These are phyloP conservation scores for Serendipita vermifera DNA, from an alignment of 768 basidiomycete genomes.

Conservation along the genomic window DNA sequence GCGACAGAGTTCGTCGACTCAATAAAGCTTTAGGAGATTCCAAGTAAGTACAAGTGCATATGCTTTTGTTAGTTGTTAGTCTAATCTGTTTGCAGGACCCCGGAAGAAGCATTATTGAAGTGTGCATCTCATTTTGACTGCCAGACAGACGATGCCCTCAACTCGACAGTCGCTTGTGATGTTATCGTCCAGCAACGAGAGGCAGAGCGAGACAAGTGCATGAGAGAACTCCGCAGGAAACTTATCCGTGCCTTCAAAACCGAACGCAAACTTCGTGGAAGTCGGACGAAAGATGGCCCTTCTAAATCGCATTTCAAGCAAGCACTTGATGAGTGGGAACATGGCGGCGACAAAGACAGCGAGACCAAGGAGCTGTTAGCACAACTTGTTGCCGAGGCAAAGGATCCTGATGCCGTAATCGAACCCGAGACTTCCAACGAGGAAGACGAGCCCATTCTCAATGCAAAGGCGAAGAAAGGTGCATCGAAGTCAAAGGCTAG, in stretches of 20 bases:
- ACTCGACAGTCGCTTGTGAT: constrained; percentile 88
- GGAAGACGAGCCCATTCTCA: constrained; percentile 22
- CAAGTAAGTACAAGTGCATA: constrained; percentile 39
- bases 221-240: constrained; percentile 51
- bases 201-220: constrained; percentile 68
- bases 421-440: constrained; percentile 15
- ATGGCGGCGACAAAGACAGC: constrained; percentile 60
- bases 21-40: constrained; percentile 79
- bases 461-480: constrained; percentile 12
- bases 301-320: background rate
- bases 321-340: constrained; percentile 26
- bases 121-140: constrained; percentile 90
- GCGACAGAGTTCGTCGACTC: constrained; percentile 80
- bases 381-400: constrained; percentile 48
- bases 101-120: constrained; percentile 86
- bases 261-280: constrained; percentile 27
- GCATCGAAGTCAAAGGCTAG: constrained; percentile 13
- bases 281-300: background rate
- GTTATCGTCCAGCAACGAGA: constrained; percentile 76
- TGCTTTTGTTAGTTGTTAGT: background rate
- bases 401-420: constrained; percentile 26
- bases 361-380: constrained; percentile 45
- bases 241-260: constrained; percentile 52
- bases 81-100: constrained; percentile 38
- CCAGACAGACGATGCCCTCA: constrained; percentile 35